A percentile compares a stretch with the other conserved stretches of the same genome.
phyloP scores from a whole-genome alignment of 2,329 filamentous ascomycete species.

The Cladophialophora exuberans region DNA sequence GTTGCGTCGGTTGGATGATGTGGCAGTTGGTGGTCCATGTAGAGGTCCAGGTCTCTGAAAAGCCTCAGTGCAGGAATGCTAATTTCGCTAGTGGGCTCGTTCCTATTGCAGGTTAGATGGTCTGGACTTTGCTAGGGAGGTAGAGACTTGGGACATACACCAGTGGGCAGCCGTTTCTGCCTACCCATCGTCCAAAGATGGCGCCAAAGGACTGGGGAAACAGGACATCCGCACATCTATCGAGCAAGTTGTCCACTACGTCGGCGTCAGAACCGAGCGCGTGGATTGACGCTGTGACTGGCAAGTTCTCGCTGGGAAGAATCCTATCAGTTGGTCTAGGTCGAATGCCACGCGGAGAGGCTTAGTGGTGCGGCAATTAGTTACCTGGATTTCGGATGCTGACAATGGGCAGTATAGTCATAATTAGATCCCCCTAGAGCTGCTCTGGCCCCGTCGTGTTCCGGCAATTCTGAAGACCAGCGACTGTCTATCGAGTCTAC shows the following conservation, averaged over 20 bases:
- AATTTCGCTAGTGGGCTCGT: slow-evolving; percentile 11
- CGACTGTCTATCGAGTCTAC: neutral
- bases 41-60: slow-evolving; percentile 2
- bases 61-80: slow-evolving; percentile 7
- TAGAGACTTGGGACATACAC: slow-evolving; percentile 36
- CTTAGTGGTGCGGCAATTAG: no score
- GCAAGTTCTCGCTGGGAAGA: no score
- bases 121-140: neutral
- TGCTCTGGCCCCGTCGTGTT: neutral
- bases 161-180: slow-evolving; percentile 47
- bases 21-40: slow-evolving; percentile 7
- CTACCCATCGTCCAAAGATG: slow-evolving; percentile 48
- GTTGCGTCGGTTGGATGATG: no score
- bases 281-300: no score
- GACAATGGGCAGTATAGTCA: no score
- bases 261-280: neutral
- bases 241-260: slow-evolving; percentile 1
- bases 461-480: neutral
- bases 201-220: slow-evolving; percentile 44
- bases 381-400: no score
- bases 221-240: slow-evolving; percentile 26
- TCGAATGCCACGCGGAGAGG: no score
- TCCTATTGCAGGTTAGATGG: neutral
- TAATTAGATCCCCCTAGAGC: no score
- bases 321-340: no score